A percentile compares a stretch with the other conserved stretches of the same genome.
These are phyloP conservation scores for Corynascus novoguineensis DNA, from an alignment of 495 filamentous ascomycete genomes.

Conservation along the genomic window DNA sequence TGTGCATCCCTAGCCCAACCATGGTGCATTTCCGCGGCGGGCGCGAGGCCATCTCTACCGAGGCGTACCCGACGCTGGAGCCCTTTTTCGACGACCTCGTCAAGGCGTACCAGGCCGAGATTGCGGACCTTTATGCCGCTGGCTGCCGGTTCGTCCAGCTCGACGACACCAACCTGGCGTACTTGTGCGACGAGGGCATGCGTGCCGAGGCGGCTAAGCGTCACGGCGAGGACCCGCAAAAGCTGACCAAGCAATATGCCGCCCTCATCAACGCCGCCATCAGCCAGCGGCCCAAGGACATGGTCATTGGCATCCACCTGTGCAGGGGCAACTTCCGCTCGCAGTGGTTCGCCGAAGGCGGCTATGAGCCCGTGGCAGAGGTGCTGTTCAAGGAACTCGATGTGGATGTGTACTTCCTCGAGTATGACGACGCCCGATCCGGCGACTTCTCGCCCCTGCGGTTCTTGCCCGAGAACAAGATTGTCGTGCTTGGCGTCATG, in stretches of 20 bases:
- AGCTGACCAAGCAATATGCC: constrained; percentile 56
- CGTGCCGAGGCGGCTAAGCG: constrained; percentile 55
- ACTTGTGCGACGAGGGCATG: constrained; percentile 63
- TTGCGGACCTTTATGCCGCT: constrained; percentile 55
- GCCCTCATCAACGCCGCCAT: constrained; percentile 59
- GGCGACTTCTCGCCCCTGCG: constrained; percentile 62
- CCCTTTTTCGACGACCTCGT: constrained; percentile 59
- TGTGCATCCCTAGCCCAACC: constrained; percentile 60
- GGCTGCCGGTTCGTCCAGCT: constrained; percentile 61
- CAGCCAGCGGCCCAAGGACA: constrained; percentile 49
- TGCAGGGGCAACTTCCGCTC: constrained; percentile 58
- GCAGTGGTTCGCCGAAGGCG: constrained; percentile 59
- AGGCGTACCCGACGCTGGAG: constrained; percentile 52
- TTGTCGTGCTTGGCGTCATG: constrained; percentile 60
- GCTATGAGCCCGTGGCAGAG: constrained; percentile 62
- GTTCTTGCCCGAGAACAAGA: constrained; percentile 58
- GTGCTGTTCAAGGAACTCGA: constrained; percentile 59
- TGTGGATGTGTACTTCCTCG: constrained; percentile 63
- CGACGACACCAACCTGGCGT: constrained; percentile 60
- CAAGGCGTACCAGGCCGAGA: constrained; percentile 54
- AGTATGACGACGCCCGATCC: constrained; percentile 62
- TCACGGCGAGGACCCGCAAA: constrained; percentile 48
- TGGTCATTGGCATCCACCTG: constrained; percentile 62
- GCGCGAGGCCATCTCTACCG: constrained; percentile 50
- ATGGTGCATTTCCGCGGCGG: constrained; percentile 64